These are phyloP conservation scores for Trichomonascus vanleenenianus DNA, from an alignment of 805 yeast species.

Conservation along the genomic window DNA sequence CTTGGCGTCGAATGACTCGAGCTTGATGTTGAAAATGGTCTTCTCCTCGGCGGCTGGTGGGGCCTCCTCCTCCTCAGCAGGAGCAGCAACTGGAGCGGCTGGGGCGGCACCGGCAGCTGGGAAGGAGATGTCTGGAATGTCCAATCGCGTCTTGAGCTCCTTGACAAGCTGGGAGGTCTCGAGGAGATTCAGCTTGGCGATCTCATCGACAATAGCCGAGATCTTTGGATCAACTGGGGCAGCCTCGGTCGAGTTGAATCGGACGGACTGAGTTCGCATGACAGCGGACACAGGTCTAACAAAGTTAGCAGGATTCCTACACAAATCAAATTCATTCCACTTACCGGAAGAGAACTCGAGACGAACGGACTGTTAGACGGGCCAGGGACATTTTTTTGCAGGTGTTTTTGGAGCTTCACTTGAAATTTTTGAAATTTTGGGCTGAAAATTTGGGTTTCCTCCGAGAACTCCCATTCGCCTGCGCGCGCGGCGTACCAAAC, in stretches of 20 bases:
- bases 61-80: constrained; percentile 63
- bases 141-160: constrained; percentile 62
- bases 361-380: constrained; percentile 2
- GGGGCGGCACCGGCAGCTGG: constrained; percentile 62
- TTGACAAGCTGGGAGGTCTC: constrained; percentile 85
- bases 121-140: constrained; percentile 88
- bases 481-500: too few species aligned
- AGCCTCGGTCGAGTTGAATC: constrained; percentile 34
- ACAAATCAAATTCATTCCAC: neutral
- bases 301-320: neutral
- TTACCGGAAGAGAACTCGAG: constrained; percentile 3
- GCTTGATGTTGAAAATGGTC: constrained; percentile 84
- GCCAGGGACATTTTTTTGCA: constrained; percentile 4
- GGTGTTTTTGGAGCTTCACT: neutral
- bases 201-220: constrained; percentile 77
- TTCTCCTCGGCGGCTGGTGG: constrained; percentile 85
- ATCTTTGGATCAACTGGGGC: constrained; percentile 75
- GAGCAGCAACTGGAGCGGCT: constrained; percentile 58
- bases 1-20: constrained; percentile 90
- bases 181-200: constrained; percentile 80
- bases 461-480: too few species aligned
- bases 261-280: constrained; percentile 14
- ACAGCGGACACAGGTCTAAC: too few species aligned
- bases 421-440: neutral
- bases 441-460: neutral